phyloP scores from a whole-genome alignment of 768 basidiomycete genomes.

The Russula dissimulans region DNA sequence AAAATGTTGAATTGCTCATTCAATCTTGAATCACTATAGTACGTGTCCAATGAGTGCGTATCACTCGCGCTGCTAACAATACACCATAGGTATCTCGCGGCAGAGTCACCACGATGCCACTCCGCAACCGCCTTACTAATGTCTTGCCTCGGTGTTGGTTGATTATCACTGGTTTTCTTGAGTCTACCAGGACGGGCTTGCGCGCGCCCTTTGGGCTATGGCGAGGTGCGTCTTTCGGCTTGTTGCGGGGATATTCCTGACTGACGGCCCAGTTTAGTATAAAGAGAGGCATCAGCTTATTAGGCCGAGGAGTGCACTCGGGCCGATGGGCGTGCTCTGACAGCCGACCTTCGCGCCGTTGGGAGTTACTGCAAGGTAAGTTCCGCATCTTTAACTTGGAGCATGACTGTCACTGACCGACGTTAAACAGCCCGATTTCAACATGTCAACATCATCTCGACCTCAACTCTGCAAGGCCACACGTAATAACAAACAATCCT shows the following conservation, averaged over 20 bases:
- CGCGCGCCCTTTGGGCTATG: neutral
- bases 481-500: too few species aligned
- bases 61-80: neutral
- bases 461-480: too few species aligned
- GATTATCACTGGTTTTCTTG: neutral
- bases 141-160: neutral
- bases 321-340: slow-evolving; percentile 1
- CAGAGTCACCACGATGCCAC: neutral
- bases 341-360: neutral
- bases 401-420: neutral
- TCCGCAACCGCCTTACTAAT: neutral
- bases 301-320: neutral
- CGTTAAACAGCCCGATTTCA: neutral
- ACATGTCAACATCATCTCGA: too few species aligned
- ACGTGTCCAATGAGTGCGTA: neutral
- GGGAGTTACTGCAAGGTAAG: neutral
- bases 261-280: neutral
- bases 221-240: neutral
- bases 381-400: too few species aligned
- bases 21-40: neutral
- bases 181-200: too few species aligned
- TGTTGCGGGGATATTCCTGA: neutral
- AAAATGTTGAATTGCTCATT: neutral
- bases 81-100: neutral
- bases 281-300: neutral